phyloP scores from a whole-genome alignment of 1,139 yeast species.

The Meyerozyma athensensis region DNA sequence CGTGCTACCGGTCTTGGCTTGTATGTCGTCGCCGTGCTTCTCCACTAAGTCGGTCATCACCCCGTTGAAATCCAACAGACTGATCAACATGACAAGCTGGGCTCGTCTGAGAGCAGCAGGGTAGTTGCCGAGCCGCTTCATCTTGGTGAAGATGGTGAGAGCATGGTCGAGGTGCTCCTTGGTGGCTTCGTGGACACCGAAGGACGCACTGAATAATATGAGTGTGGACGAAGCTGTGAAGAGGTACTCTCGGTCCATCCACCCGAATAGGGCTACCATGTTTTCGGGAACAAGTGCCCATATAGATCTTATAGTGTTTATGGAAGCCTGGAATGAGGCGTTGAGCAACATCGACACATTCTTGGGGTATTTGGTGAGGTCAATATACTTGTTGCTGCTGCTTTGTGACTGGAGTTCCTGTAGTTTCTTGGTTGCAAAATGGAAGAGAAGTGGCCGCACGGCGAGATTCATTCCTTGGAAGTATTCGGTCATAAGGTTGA shows the following conservation, averaged over 20 bases:
- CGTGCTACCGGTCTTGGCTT: conserved; percentile 3
- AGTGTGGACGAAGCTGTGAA: conserved; percentile 79
- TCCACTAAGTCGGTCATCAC: conserved; percentile 52
- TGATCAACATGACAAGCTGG: conserved; percentile 60
- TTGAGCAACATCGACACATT: conserved; percentile 65
- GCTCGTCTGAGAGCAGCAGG: conserved; percentile 75
- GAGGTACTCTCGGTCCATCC: conserved; percentile 83
- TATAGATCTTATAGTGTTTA: conserved; percentile 67
- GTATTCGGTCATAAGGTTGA: conserved; percentile 80
- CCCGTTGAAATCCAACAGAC: conserved; percentile 65
- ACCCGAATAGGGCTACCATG: conserved; percentile 80
- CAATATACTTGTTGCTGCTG: conserved; percentile 52
- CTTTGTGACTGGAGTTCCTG: conserved; percentile 44
- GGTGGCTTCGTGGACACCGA: conserved; percentile 79
- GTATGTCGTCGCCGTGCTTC: conserved; percentile 51
- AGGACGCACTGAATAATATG: conserved; percentile 71
- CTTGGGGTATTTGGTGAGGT: conserved; percentile 63
- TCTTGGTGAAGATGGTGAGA: conserved; percentile 59
- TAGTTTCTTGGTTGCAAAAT: conserved; percentile 68
- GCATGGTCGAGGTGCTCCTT: conserved; percentile 72
- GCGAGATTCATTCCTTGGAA: conserved; percentile 83
- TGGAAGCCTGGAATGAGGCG: conserved; percentile 81
- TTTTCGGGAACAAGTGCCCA: conserved; percentile 72
- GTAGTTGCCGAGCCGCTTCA: conserved; percentile 72
- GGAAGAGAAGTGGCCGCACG: conserved; percentile 74